Conservation (phyloP, 495 filamentous ascomycete genomes). For the Hypoxylon lenormandii region DNA sequence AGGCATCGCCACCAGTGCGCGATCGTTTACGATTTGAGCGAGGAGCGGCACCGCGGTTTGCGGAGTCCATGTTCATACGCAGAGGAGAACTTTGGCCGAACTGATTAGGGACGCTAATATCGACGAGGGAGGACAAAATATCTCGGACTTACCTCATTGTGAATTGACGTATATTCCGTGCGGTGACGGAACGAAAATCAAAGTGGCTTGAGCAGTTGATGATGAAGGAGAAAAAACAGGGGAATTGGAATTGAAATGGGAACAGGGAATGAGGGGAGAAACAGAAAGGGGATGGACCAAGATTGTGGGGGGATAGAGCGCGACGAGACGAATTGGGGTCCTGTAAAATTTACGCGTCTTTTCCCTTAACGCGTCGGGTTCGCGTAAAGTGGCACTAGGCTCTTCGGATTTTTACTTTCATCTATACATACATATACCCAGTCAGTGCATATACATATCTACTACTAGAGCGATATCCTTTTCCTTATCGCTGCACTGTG, state of each 20-base stretch:
- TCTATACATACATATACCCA: not conserved
- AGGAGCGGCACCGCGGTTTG: slow-evolving; percentile 76
- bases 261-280: not conserved
- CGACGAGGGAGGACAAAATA: not conserved
- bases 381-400: slow-evolving; percentile 60
- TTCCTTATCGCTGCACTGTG: no score
- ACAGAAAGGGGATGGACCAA: slow-evolving; percentile 5
- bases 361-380: slow-evolving; percentile 17
- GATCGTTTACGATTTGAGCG: slow-evolving; percentile 80
- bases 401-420: slow-evolving; percentile 18
- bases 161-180: slow-evolving; percentile 20
- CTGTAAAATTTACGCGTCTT: slow-evolving; percentile 14
- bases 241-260: not conserved
- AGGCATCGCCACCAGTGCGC: slow-evolving; percentile 77
- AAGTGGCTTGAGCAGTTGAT: not conserved
- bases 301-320: slow-evolving; percentile 21
- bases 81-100: slow-evolving; percentile 75
- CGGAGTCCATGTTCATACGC: slow-evolving; percentile 83
- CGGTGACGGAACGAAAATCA: not conserved
- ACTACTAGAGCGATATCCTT: no score
- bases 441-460: no score
- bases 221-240: not conserved
- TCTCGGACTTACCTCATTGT: slow-evolving; percentile 56
- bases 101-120: slow-evolving; percentile 15
- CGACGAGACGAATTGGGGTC: slow-evolving; percentile 29